Percentiles rank a stretch among this genome's conserved stretches.
These are phyloP conservation scores for Brettanomyces naardenensis DNA, from an alignment of 805 yeast genomes.

Conservation along the genomic window DNA sequence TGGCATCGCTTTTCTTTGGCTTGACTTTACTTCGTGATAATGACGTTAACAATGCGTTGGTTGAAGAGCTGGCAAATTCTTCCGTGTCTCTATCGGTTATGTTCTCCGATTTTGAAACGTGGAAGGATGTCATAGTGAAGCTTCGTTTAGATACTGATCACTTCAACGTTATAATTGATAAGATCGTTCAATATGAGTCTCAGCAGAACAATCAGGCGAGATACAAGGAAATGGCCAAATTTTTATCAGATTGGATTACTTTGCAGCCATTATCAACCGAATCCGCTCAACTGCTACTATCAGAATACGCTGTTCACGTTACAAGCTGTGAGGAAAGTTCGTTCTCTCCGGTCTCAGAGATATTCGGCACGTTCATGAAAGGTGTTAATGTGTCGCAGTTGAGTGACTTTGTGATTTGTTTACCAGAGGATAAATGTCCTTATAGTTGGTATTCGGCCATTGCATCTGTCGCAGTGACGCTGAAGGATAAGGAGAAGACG, in stretches of 20 bases:
- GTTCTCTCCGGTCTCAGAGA: neutral
- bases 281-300: neutral
- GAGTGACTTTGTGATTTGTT: neutral
- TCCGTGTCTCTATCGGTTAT: neutral
- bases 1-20: neutral
- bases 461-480: neutral
- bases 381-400: neutral
- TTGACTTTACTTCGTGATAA: neutral
- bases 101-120: neutral
- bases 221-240: neutral
- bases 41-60: neutral
- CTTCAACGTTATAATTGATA: neutral
- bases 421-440: constrained; percentile 1
- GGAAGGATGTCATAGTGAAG: constrained; percentile 1
- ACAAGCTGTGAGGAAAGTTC: neutral
- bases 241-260: neutral
- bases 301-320: neutral
- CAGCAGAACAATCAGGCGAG: neutral
- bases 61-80: neutral
- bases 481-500: neutral
- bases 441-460: neutral
- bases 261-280: neutral
- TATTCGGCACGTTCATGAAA: neutral
- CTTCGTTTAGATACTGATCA: neutral
- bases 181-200: constrained; percentile 1